phyloP scores from a whole-genome alignment of 2,329 filamentous ascomycete species.

The Epichloe typhina region DNA sequence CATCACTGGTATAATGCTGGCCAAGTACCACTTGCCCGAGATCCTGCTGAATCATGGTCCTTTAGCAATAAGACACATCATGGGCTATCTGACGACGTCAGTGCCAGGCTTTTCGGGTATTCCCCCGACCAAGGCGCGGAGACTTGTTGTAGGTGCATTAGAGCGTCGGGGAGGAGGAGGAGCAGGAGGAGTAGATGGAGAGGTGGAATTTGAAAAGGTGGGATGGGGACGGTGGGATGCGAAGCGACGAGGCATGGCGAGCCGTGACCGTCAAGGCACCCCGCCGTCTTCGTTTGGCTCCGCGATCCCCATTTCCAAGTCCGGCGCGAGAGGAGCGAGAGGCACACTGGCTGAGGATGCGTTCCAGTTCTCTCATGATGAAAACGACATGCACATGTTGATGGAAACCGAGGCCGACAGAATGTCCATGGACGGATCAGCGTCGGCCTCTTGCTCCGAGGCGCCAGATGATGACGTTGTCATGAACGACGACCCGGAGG shows the following conservation, averaged over 20 bases:
- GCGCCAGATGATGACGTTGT: slow-evolving; percentile 53
- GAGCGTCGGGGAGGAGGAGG: slow-evolving; percentile 61
- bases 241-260: slow-evolving; percentile 52
- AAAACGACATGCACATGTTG: slow-evolving; percentile 52
- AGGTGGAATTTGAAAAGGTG: slow-evolving; percentile 85
- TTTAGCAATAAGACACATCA: slow-evolving; percentile 86
- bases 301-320: slow-evolving; percentile 44
- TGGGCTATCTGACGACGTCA: slow-evolving; percentile 83
- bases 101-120: slow-evolving; percentile 88
- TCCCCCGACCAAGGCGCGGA: slow-evolving; percentile 80
- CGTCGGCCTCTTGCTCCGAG: slow-evolving; percentile 63
- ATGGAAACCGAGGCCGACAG: slow-evolving; percentile 81
- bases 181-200: slow-evolving; percentile 50
- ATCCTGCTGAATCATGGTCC: slow-evolving; percentile 85
- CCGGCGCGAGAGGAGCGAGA: slow-evolving; percentile 30
- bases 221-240: slow-evolving; percentile 97
- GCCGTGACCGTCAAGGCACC: slow-evolving; percentile 31
- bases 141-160: slow-evolving; percentile 82
- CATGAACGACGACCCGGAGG: slow-evolving; percentile 65
- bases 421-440: slow-evolving; percentile 71
- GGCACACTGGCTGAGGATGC: slow-evolving; percentile 57
- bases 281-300: slow-evolving; percentile 29
- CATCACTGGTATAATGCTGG: slow-evolving; percentile 76
- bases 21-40: slow-evolving; percentile 78
- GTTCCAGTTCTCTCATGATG: slow-evolving; percentile 62